Conservation (phyloP, 1,284 basidiomycete genomes). For the Farysia itapuensis region DNA sequence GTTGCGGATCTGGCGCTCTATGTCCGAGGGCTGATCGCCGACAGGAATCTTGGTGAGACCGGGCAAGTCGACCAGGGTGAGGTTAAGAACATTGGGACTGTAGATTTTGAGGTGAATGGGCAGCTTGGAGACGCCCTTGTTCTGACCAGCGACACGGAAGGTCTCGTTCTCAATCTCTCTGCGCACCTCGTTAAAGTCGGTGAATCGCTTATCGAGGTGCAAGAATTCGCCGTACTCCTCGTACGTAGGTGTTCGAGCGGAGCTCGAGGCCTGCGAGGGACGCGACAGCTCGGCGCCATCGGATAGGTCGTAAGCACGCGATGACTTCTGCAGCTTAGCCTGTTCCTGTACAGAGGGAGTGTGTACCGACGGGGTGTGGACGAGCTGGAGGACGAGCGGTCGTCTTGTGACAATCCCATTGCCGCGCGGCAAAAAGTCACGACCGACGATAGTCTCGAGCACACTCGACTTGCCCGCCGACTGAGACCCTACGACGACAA, state of each 20-base stretch:
- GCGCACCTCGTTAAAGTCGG: slow-evolving; percentile 89
- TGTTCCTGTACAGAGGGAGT: slow-evolving; percentile 60
- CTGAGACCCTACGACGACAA: slow-evolving; percentile 63
- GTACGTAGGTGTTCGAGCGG: slow-evolving; percentile 21
- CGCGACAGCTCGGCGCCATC: slow-evolving; percentile 19
- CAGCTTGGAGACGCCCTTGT: slow-evolving; percentile 95
- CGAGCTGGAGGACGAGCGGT: slow-evolving; percentile 90
- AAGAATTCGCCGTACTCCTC: slow-evolving; percentile 95
- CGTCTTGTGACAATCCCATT: slow-evolving; percentile 92
- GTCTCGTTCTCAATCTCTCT: slow-evolving; percentile 99
- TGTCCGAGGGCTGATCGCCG: slow-evolving; percentile 76
- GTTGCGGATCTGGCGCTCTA: slow-evolving; percentile 92
- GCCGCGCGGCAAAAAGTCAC: slow-evolving; percentile 89
- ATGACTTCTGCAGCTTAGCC: slow-evolving; percentile 7
- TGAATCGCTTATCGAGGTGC: slow-evolving; percentile 92
- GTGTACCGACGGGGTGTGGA: slow-evolving; percentile 69
- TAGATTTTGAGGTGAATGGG: slow-evolving; percentile 93
- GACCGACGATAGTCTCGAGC: slow-evolving; percentile 71
- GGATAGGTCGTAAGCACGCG: slow-evolving; percentile 19
- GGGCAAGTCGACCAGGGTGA: slow-evolving; percentile 93
- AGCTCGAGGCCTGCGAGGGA: slow-evolving; percentile 8
- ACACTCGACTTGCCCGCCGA: slow-evolving; percentile 66
- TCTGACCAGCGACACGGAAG: slow-evolving; percentile 93
- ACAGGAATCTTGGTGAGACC: slow-evolving; percentile 78
- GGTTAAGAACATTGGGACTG: slow-evolving; percentile 89